phyloP scores from a whole-genome alignment of 2,329 filamentous ascomycete genomes.

The Emergomyces africanus region DNA sequence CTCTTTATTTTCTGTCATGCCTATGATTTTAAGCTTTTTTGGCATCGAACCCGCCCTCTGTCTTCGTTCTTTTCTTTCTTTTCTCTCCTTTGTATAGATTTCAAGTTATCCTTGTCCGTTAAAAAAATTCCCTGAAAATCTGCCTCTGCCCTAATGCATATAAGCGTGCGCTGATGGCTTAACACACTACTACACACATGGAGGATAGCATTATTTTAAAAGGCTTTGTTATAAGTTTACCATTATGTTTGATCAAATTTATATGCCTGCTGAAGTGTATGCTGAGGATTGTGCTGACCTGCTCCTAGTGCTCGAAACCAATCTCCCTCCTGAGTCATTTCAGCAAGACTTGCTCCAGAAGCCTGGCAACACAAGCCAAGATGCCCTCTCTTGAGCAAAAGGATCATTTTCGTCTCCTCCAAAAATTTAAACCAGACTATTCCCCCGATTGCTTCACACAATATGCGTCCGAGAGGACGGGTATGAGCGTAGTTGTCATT shows the following conservation, averaged over 20 bases:
- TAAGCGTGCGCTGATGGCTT: neutral
- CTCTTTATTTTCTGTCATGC: neutral
- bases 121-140: neutral
- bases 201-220: neutral
- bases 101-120: neutral
- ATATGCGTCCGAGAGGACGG: conserved; percentile 89
- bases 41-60: neutral
- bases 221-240: neutral
- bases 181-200: neutral
- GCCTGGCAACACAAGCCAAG: conserved; percentile 15
- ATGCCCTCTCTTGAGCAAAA: conserved; percentile 44
- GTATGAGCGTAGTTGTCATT: conserved; percentile 87
- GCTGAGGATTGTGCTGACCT: neutral
- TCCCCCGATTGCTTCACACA: conserved; percentile 79
- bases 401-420: conserved; percentile 64
- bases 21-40: neutral
- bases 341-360: neutral
- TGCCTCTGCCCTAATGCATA: neutral
- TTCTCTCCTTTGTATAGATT: neutral
- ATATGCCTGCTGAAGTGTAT: neutral
- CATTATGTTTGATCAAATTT: neutral
- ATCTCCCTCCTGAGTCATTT: neutral
- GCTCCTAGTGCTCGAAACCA: neutral
- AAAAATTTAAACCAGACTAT: conserved; percentile 81
- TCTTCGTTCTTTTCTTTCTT: too few relatives aligned